Evolutionary conservation across 805 yeast species (phyloP), one percentile per base, ranked within the genome.

Genomic region (Kluyveromyces lactis): DNA sequence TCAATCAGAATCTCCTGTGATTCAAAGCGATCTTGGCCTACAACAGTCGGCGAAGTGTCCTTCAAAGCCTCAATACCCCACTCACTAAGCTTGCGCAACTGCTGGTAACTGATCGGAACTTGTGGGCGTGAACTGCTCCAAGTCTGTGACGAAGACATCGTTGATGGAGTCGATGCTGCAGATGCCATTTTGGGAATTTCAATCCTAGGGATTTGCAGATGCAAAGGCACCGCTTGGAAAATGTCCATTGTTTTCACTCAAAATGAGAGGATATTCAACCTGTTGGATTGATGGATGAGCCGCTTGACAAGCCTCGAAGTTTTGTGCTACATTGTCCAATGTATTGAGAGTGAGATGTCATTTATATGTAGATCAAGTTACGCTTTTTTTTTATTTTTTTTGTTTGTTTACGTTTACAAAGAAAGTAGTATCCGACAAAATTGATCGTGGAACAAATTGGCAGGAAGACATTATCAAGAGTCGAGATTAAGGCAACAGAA

Each of bases 21-120:
- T 21, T 31, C 37, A 36, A 50, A 53, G 13, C 32, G 26, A 17
- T 45, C 52, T 1, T 39, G 45, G n/a, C 45, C 43, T 0, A 49
- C 54, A 9, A 54, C 47, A 2, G 57, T 53, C 5, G 60, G 61
- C 1, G 63, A 54, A 26, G 44, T 48, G 26, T 52, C 62, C 38
- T 52, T 43, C 13, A 54, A 37, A 4, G 38, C 27, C 4, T 39
- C 47, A 7, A 42, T 39, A 4, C 42, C 42, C 43, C 44, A 39
- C n/a, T 41, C 43, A 13, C 42, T 33, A 8, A 39, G 39, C 26
- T 36, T 39, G 24, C 28, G 12, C 15, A 29, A n/a, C 28, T 40
- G 38, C 15, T 40, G 27, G 9, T 16, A 17, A 11, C 31, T 31
- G n/a, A 13, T 13, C n/a, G 18, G 10, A n/a, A 26, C 16, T 8